Conservation (phyloP, 2,329 filamentous ascomycete genomes). For the Byssochlamys sp. region DNA sequence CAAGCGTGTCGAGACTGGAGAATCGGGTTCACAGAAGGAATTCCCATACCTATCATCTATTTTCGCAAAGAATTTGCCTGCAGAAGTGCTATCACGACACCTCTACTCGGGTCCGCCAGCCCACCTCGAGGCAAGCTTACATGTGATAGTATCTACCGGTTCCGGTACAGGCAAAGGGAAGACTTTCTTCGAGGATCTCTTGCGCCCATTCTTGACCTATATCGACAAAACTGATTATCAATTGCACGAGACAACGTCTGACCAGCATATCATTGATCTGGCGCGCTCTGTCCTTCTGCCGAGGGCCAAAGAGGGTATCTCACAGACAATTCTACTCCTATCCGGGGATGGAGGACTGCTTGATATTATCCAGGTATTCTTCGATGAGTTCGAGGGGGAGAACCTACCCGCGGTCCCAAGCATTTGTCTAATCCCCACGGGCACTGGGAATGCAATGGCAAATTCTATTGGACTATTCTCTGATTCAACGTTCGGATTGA, state of each 20-base stretch:
- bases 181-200: constrained; percentile 45
- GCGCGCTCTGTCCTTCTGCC: constrained; percentile 42
- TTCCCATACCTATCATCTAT: constrained; percentile 9
- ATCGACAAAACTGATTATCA: constrained; percentile 42
- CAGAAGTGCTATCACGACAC: constrained; percentile 9
- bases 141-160: constrained; percentile 58
- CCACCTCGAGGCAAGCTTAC: constrained; percentile 22
- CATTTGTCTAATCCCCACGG: constrained; percentile 47
- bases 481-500: constrained; percentile 36
- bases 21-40: constrained; percentile 1
- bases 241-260: constrained; percentile 54
- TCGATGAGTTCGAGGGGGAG: constrained; percentile 11
- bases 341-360: constrained; percentile 81
- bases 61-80: constrained; percentile 9
- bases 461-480: constrained; percentile 27
- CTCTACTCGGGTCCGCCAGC: constrained; percentile 11
- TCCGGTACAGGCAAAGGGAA: constrained; percentile 55
- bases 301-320: constrained; percentile 37
- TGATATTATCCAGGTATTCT: constrained; percentile 66
- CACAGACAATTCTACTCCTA: constrained; percentile 62
- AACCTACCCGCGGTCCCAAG: constrained; percentile 41
- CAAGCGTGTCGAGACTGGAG: background rate
- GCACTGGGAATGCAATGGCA: constrained; percentile 39
- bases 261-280: constrained; percentile 56
- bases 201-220: constrained; percentile 47